Conservation (phyloP, 768 basidiomycete species). For the Boletales sp. region DNA sequence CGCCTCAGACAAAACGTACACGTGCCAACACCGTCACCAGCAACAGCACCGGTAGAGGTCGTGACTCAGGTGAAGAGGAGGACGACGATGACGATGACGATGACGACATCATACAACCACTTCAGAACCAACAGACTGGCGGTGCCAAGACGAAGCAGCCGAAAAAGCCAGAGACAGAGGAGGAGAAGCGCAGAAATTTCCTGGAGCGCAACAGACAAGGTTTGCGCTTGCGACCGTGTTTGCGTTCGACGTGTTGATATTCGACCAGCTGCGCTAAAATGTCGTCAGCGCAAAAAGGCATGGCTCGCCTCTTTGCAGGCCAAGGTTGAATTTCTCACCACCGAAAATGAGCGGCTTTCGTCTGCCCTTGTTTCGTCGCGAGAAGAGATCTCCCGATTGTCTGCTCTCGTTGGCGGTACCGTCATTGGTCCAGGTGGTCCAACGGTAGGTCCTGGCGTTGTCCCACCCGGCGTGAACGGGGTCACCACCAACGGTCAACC, state of each 20-base stretch:
- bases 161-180: conserved; percentile 94
- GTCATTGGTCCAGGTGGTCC: conserved; percentile 45
- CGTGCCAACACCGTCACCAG: conserved; percentile 35
- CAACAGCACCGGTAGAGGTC: conserved; percentile 30
- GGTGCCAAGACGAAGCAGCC: conserved; percentile 23
- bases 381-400: conserved; percentile 87
- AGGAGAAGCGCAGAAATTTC: conserved; percentile 96
- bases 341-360: conserved; percentile 93
- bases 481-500: conserved; percentile 33
- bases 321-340: conserved; percentile 87
- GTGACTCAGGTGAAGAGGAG: conserved; percentile 36
- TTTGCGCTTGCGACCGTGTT: conserved; percentile 26
- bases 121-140: conserved; percentile 22
- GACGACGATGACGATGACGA: conserved; percentile 38
- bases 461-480: conserved; percentile 25
- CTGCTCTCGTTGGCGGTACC: conserved; percentile 64
- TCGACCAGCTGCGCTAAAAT: conserved; percentile 86
- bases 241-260: conserved; percentile 3
- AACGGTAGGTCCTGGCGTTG: conserved; percentile 26
- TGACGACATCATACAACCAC: conserved; percentile 26
- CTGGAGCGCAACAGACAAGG: conserved; percentile 97
- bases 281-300: conserved; percentile 98
- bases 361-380: conserved; percentile 81
- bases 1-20: conserved; percentile 32
- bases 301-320: conserved; percentile 92